Base-by-base conservation (phyloP, 176 grass and related monocot species). In the Cenchrus fungigraminus region DNA sequence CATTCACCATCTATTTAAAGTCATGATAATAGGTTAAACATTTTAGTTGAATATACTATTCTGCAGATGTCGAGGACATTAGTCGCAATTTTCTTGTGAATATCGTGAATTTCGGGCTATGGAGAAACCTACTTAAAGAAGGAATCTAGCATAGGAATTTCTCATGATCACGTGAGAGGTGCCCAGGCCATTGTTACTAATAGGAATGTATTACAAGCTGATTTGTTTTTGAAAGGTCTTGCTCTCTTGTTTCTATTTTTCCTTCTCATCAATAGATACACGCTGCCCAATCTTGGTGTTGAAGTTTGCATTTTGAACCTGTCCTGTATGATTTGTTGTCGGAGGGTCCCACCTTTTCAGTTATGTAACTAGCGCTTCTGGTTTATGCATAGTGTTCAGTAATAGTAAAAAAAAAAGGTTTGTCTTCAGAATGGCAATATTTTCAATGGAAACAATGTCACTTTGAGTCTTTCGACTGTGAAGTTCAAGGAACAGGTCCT, bases 61-160 rank as follows among this genome's bases (percentile, higher is more conserved):
- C 29, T 73, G 22, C 22, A 25, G 25, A 32, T 47, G 49, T 25
- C 45, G 51, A 73, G 22, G 47, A 51, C 6, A 73, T 9, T 49
- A 53, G 47, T 73, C 47, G 9, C 12, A 49, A 17, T 53, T 73
- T 73, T 53, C 47, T 32, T 73, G 71, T 73, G 47, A 52, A 73
- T 52, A 73, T 53, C 54, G 51, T 54, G 25, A 34, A 74, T 74
- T 56, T 55, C 56, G 73, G 8, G 51, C 29, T 53, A 19, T 34
- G 72, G 50, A 55, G 15, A 50, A 53, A 53, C 45, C 45, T 72
- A 72, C 70, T 73, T 73, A 73, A 73, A 12, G n/a, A 22, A 10
- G 15, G 8, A 74, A 54, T 74, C n/a, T 74, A 28, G 32, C 15
- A 54, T 29, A 74, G 47, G 22, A 32, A 53, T 6, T 74, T 34